These are phyloP conservation scores for Aspergillus oerlinghausenensis DNA, from an alignment of 2,329 filamentous ascomycete species.

Conservation along the genomic window DNA sequence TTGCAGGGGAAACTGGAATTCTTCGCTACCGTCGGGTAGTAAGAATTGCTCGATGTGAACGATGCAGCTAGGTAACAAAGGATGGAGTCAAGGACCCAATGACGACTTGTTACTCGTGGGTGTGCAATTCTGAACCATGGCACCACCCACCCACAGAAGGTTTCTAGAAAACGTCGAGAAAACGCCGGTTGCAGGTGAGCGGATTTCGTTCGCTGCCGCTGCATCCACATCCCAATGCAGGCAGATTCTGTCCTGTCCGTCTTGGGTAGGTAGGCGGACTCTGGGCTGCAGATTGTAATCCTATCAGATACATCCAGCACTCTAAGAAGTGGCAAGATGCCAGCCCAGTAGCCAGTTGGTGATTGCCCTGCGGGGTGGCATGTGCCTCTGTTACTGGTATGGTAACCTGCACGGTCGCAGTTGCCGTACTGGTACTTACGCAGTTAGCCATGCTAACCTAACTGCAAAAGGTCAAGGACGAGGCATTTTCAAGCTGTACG, in stretches of 20 bases:
- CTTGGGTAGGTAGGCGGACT: neutral
- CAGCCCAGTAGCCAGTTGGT: neutral
- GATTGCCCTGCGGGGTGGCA: neutral
- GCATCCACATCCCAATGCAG: slow-evolving; percentile 2
- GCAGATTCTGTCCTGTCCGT: neutral
- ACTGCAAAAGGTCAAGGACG: neutral
- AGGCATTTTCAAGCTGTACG: neutral
- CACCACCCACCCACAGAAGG: slow-evolving; percentile 10
- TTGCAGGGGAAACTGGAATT: neutral
- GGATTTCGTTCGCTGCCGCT: neutral
- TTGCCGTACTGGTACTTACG: neutral
- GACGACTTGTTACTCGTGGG: slow-evolving; percentile 14
- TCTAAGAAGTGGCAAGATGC: neutral
- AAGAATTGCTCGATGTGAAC: neutral
- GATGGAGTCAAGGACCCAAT: slow-evolving; percentile 9
- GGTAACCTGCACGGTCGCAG: neutral
- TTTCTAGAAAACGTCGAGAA: slow-evolving; percentile 36
- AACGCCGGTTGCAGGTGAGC: slow-evolving; percentile 8
- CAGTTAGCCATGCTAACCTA: neutral
- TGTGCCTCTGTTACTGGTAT: neutral
- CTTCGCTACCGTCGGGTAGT: neutral
- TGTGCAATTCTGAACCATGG: neutral
- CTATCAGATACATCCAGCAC: neutral
- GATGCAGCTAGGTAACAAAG: slow-evolving; percentile 9
- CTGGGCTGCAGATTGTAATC: too few species aligned